Evolutionary conservation across 306 rosid species (phyloP), one percentile per base, ranked within the genome.

Genomic region (Amphicarpaea edgeworthii): DNA sequence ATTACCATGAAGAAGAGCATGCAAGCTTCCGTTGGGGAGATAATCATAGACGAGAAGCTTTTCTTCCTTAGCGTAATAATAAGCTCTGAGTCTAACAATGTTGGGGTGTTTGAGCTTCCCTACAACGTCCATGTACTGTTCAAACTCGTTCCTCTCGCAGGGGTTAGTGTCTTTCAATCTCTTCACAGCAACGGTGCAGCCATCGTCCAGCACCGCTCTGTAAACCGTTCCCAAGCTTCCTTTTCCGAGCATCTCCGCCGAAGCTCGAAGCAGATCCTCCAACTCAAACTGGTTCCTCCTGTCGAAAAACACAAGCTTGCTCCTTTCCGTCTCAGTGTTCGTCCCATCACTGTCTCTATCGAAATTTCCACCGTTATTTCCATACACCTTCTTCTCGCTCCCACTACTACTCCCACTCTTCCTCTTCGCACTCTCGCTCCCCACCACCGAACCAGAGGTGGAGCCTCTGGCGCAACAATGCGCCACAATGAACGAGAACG

Each of bases 201-300:
- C 96, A 38, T 90, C 99, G 57, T 95, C 99, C 0, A 95, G 88
- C 69, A 89, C 93, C 3, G 98, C 99, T 76, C 83, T 82, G 37
- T 95, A 95, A n/a, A 95, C 96, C 21, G 97, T 95, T 61, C 99
- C 99, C 77, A 95, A 83, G 85, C 98, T 83, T 16, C 99, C 99
- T 72, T 95, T 95, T 54, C 99, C 99, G 1, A 95, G 82, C 98
- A 95, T 92, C 89, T 95, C 99, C 15, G 99, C 99, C 68, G 99
- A 95, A 0, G 99, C 98, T 26, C 92, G 67, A 41, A 95, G 91
- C 86, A 95, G 80, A 76, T 95, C 98, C 72, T 95, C 99, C 3
- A 95, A 90, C 96, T 95, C 99, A 78, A 95, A 95, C 76, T 86
- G 83, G 66, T 74, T 92, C 82, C 89, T 83, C 70, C 93, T 50